Percentiles rank a stretch among this genome's conserved stretches.
Conservation (phyloP, 495 filamentous ascomycete genomes). For the Hypoxylon crocopeplum region DNA sequence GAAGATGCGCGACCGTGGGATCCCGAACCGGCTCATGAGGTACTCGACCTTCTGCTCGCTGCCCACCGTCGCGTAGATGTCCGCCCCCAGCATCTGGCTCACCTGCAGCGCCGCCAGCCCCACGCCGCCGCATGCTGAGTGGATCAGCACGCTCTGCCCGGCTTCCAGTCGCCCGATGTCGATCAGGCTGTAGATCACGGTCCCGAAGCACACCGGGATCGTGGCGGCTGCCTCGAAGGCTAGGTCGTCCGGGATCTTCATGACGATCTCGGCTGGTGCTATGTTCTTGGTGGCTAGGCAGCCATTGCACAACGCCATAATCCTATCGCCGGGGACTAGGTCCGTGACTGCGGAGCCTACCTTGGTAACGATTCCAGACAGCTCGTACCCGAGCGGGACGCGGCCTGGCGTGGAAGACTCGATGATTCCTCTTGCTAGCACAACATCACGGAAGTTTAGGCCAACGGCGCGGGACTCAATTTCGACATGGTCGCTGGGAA, state of each 20-base stretch:
- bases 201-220: conserved; percentile 59
- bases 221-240: conserved; percentile 55
- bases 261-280: conserved; percentile 37
- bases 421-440: conserved; percentile 43
- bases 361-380: conserved; percentile 46
- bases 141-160: conserved; percentile 63
- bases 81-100: conserved; percentile 54
- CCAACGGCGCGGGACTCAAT: conserved; percentile 50
- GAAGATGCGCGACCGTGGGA: conserved; percentile 59
- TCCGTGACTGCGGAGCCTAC: conserved; percentile 47
- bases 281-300: conserved; percentile 40
- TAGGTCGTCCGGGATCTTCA: conserved; percentile 51
- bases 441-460: conserved; percentile 50
- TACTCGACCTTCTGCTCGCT: conserved; percentile 50
- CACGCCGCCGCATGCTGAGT: conserved; percentile 57
- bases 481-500: conserved; percentile 39
- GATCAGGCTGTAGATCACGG: conserved; percentile 58
- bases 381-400: conserved; percentile 46
- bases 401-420: conserved; percentile 15
- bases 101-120: conserved; percentile 63
- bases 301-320: conserved; percentile 45
- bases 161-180: conserved; percentile 43
- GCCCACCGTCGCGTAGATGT: conserved; percentile 60
- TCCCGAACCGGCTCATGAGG: conserved; percentile 49
- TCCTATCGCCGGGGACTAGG: conserved; percentile 49